These are phyloP conservation scores for Candida insectalens DNA, from an alignment of 805 yeast species.

Conservation along the genomic window DNA sequence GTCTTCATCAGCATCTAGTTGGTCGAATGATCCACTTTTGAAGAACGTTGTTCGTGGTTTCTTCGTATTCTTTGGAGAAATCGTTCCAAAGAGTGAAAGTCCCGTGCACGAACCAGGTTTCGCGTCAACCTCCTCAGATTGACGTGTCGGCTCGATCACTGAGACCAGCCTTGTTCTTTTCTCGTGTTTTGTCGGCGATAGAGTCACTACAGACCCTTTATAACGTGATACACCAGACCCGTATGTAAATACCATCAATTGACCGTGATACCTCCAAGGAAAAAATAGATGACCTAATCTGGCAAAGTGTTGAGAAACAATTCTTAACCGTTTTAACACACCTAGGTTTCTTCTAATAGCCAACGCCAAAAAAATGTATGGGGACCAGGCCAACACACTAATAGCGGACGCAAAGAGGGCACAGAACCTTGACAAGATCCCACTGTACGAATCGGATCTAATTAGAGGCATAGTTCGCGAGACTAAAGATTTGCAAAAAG, in stretches of 20 bases:
- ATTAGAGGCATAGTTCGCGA: constrained; percentile 67
- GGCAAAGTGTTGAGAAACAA: too few species aligned
- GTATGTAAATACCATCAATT: not conserved
- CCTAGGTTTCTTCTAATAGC: too few species aligned
- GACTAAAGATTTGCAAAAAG: constrained; percentile 49
- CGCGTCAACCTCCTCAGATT: too few species aligned
- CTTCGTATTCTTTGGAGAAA: constrained; percentile 3
- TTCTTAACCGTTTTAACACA: too few species aligned
- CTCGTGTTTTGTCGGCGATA: not conserved
- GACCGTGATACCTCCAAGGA: too few species aligned
- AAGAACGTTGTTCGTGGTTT: too few species aligned
- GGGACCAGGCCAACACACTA: constrained; percentile 79
- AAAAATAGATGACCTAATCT: too few species aligned
- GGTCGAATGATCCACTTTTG: too few species aligned
- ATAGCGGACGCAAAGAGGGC: constrained; percentile 79
- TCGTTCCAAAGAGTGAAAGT: constrained; percentile 1
- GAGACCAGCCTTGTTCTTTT: too few species aligned
- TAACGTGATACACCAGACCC: not conserved
- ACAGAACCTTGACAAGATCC: constrained; percentile 49
- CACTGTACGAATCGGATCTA: constrained; percentile 63
- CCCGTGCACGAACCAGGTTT: too few species aligned
- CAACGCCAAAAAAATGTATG: constrained; percentile 71
- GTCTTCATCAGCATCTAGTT: too few species aligned
- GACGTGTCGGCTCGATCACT: too few species aligned
- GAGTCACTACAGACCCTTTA: not conserved